phyloP scores from a whole-genome alignment of 1,284 basidiomycete genomes.

The Melampsora larici-populina region DNA sequence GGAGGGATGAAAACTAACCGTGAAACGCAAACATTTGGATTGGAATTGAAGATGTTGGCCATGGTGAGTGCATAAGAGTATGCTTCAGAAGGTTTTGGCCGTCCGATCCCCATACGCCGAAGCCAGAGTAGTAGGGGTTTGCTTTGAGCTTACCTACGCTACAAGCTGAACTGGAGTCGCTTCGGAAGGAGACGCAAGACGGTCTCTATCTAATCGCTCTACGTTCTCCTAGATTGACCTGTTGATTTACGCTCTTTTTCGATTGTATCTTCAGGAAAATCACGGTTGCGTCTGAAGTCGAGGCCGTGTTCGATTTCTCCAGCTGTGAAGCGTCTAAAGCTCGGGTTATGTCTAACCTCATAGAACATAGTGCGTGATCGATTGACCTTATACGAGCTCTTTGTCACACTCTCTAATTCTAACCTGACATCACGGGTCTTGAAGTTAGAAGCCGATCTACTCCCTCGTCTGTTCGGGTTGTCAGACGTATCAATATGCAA shows the following conservation, averaged over 20 bases:
- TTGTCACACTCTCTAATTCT: neutral
- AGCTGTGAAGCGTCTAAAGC: neutral
- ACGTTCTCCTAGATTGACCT: neutral
- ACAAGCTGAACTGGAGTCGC: conserved; percentile 21
- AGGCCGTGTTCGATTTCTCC: conserved; percentile 33
- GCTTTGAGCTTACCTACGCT: too few species aligned
- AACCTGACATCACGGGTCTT: too few species aligned
- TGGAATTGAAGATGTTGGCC: too few species aligned
- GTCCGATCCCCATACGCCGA: too few species aligned
- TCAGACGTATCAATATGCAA: conserved; percentile 38
- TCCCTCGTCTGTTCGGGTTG: conserved; percentile 27
- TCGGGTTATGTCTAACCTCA: neutral
- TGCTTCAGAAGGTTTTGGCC: too few species aligned
- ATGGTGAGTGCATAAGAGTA: too few species aligned
- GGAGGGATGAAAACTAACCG: conserved; percentile 10
- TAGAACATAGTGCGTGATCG: neutral
- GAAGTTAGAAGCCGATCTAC: conserved; percentile 8
- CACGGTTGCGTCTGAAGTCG: conserved; percentile 23
- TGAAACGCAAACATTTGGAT: too few species aligned
- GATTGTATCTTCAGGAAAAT: conserved; percentile 4
- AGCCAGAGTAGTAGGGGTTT: too few species aligned
- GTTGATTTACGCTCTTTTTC: neutral
- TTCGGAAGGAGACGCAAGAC: conserved; percentile 36
- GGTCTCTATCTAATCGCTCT: neutral
- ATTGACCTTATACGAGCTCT: neutral